Evolutionary conservation across 2,329 filamentous ascomycete species (phyloP).

Genomic region (Xylariaceae sp.): DNA sequence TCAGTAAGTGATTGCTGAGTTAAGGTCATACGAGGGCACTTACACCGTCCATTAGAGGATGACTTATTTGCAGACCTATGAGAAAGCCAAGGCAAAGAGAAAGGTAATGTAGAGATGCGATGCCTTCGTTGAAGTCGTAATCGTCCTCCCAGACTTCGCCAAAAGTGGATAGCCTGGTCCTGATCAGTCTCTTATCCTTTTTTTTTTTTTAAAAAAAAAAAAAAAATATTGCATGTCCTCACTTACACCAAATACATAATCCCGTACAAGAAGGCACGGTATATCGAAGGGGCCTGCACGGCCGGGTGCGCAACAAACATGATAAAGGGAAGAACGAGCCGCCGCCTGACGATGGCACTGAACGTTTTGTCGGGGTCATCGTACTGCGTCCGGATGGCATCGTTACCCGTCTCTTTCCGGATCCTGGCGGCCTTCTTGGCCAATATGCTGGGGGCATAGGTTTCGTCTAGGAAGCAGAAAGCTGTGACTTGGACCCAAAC

Average conservation of each 20-base stretch:
- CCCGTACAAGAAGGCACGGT: background rate
- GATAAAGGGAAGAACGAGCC: constrained; percentile 1
- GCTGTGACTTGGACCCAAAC: constrained; percentile 31
- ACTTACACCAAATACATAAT: background rate
- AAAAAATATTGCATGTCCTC: background rate
- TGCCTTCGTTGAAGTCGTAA: background rate
- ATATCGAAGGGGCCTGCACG: background rate
- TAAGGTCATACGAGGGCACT: too few relatives aligned
- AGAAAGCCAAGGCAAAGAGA: background rate
- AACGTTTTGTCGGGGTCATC: constrained; percentile 34
- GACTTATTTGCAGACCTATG: background rate
- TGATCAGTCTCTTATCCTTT: background rate
- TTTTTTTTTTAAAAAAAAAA: background rate
- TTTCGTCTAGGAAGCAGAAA: constrained; percentile 32
- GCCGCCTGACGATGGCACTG: constrained; percentile 29
- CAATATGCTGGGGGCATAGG: constrained; percentile 33
- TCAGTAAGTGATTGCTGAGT: too few relatives aligned
- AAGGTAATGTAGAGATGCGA: background rate
- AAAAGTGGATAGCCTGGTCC: background rate
- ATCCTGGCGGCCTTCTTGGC: constrained; percentile 26
- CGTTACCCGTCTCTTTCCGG: constrained; percentile 27
- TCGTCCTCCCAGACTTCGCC: background rate
- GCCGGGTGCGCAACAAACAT: background rate
- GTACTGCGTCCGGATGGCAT: constrained; percentile 31
- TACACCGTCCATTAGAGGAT: too few relatives aligned